Conservation (phyloP, 331 rosid genomes). For the Rosa hybrid region DNA sequence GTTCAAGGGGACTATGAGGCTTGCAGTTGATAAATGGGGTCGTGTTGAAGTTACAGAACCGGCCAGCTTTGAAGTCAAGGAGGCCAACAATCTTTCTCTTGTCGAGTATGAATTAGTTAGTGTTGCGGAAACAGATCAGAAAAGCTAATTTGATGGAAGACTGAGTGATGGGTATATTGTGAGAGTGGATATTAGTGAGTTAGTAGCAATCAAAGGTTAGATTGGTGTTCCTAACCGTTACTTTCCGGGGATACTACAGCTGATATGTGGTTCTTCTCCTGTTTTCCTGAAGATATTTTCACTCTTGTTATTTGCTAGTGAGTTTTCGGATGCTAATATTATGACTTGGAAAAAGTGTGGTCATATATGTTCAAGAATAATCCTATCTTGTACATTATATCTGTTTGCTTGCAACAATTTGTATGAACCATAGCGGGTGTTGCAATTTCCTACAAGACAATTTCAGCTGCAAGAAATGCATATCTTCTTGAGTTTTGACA, state of each 20-base stretch:
- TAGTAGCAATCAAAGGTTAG: conserved; percentile 32
- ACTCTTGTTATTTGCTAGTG: conserved; percentile 25
- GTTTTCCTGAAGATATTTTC: conserved; percentile 33
- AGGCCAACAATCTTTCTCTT: conserved; percentile 39
- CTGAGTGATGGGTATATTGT: too few relatives aligned
- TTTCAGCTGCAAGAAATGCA: too few relatives aligned
- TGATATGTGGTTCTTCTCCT: conserved; percentile 41
- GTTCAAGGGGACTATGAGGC: conserved; percentile 97
- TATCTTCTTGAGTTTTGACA: too few relatives aligned
- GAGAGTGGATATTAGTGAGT: conserved; percentile 28
- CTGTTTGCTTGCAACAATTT: neutral
- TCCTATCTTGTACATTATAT: neutral
- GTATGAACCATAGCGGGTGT: neutral
- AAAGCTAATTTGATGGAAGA: too few relatives aligned
- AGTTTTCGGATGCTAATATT: conserved; percentile 2
- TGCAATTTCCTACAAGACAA: neutral
- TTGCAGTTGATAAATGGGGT: conserved; percentile 92
- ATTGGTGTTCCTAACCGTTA: conserved; percentile 26
- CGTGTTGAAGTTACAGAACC: conserved; percentile 76
- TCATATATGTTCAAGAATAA: conserved; percentile 6
- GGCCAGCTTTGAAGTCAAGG: conserved; percentile 70
- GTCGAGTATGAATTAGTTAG: too few relatives aligned
- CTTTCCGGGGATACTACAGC: conserved; percentile 29
- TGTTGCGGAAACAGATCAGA: too few relatives aligned
- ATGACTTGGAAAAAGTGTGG: neutral